These are phyloP conservation scores for Eutypella sp. DNA, from an alignment of 2,329 filamentous ascomycete species.

Conservation along the genomic window DNA sequence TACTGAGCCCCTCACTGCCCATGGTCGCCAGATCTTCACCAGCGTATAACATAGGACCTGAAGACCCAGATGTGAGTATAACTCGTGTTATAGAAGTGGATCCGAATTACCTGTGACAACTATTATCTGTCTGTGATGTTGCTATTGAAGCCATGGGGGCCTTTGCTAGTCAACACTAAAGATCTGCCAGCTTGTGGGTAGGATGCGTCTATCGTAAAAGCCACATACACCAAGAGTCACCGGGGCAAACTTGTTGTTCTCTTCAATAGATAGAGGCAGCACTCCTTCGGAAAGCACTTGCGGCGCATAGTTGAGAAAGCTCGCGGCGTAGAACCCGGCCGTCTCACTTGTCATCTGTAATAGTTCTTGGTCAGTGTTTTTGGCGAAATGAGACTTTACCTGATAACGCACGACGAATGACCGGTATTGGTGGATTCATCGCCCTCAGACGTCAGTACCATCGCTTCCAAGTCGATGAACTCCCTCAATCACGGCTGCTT, in stretches of 20 bases:
- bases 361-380: neutral
- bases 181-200: too few relatives aligned
- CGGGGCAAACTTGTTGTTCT: slow-evolving; percentile 44
- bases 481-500: slow-evolving; percentile 45
- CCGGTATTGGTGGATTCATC: slow-evolving; percentile 33
- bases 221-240: slow-evolving; percentile 39
- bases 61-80: neutral
- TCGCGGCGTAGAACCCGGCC: slow-evolving; percentile 47
- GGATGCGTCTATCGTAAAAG: slow-evolving; percentile 42
- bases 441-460: slow-evolving; percentile 39
- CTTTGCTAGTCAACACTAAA: slow-evolving; percentile 42
- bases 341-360: too few relatives aligned
- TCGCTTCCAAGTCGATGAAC: slow-evolving; percentile 45
- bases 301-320: slow-evolving; percentile 41
- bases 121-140: slow-evolving; percentile 47
- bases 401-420: slow-evolving; percentile 40
- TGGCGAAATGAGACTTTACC: slow-evolving; percentile 24
- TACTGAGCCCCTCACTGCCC: slow-evolving; percentile 39
- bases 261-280: slow-evolving; percentile 42
- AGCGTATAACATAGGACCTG: slow-evolving; percentile 40
- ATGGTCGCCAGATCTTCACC: slow-evolving; percentile 42
- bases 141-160: slow-evolving; percentile 44
- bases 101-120: slow-evolving; percentile 36
- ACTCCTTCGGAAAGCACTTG: slow-evolving; percentile 39
- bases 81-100: neutral